Evolutionary conservation across 2,329 filamentous ascomycete genomes (phyloP), one percentile per base, ranked within the genome.

Genomic region (Hymenoscyphus salicellus): DNA sequence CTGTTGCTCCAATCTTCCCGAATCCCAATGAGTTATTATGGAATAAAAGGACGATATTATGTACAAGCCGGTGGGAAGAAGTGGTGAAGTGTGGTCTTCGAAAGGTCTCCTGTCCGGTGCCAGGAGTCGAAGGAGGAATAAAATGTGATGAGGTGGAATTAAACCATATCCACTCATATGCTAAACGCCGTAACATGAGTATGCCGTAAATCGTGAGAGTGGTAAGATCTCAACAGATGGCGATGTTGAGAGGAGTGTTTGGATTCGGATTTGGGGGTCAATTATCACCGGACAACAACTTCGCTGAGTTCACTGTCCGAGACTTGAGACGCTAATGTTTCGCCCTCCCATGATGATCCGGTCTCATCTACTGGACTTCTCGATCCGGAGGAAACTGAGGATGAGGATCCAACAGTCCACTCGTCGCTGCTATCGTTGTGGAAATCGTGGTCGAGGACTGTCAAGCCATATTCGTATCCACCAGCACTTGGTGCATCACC

Each of bases 331-430:
- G 74, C 74, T 43, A 86, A 75, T 7, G 84, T 86, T 60, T 85
- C 83, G 59, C 83, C 83, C 70, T 85, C 84, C 84, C 83, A 85
- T 16, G 80, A 75, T 63, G 80, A 80, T 68, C 83, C 81, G 65
- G 80, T 81, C 68, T 89, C 87, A 68, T 88, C 85, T 36, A 85
- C 63, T 30, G 74, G 74, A 62, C 74, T 76, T 66, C 74, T 66
- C 30, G 74, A 74, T 11, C 73, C 74, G 6, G 74, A 75, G 14
- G 74, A 75, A 57, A 75, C 66, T 23, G 74, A 75, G 0, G 91
- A 95, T 62, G 88, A 93, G 71, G 92, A 95, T 66, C 91, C 92
- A 56, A 94, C 85, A 8, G 92, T 94, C 93, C 93, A 97, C 73
- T 95, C 92, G 71, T 96, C 93, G 72, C 89, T 92, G 70, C 93